Evolutionary conservation across 805 yeast genomes (phyloP), one percentile per base, ranked within the genome.

Genomic region (Yarrowia bubula): DNA sequence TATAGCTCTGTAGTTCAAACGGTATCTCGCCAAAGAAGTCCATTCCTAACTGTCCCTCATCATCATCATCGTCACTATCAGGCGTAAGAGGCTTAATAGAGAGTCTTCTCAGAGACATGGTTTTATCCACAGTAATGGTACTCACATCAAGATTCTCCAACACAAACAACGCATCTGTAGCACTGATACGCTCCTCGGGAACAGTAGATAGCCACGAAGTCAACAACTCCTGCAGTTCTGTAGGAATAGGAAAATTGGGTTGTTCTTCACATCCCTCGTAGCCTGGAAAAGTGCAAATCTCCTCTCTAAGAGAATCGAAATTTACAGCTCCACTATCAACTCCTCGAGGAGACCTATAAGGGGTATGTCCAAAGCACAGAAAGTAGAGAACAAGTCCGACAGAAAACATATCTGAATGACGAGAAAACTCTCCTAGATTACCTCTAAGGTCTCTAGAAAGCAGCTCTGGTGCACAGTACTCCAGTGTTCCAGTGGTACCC

Each of bases 401-500:
- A 0, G 96, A 88, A 72, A 89, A 92, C 64, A 90, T 81, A 74
- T 92, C 97, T 32, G 96, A 85, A 42, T 85, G 82, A 71, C 82
- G 85, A 5, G 87, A 83, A 71, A 89, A 92, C 43, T 88, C 86
- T 14, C 79, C 79, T 18, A 82, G 78, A 17, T 70, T 68, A 6
- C 77, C 82, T 1, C 72, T 67, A 5, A 65, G 69, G 33, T 79
- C 72, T 14, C 51, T 51, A 2, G 51, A 31, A 70, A 90, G 80
- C 10, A 89, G 78, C 70, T 91, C 96, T 0, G 97, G 97, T 0
- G 97, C 96, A 18, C 91, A 86, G 70, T 86, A 92, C 71, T 91
- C 97, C 8, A 91, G 71, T 0, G 97, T 92, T 0, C 97, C 97
- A 0, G 97, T 92, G 47, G 86, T 83, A 0, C 97, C 97, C 5